Evolutionary conservation across 164 flowering plant species (phyloP).

Genomic region (Liquidambar formosana): DNA sequence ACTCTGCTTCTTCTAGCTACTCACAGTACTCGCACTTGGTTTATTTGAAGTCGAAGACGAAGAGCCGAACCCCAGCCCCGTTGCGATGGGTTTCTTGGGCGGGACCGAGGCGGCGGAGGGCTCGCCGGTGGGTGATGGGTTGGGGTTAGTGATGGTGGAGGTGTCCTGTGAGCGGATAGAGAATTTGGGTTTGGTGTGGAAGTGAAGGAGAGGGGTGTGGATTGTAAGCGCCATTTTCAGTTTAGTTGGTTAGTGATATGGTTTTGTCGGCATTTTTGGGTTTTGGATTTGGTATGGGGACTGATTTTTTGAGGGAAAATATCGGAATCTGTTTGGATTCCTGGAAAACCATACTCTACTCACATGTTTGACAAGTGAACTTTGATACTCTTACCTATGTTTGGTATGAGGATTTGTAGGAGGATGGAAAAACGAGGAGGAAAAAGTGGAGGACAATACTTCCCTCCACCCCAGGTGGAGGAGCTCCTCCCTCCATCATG

Average conservation of each 20-base stretch:
- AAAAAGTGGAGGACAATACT: too few species aligned
- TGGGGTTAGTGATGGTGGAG: slow-evolving; percentile 8
- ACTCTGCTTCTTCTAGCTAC: slow-evolving; percentile 36
- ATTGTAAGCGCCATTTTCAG: slow-evolving; percentile 57
- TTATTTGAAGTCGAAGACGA: slow-evolving; percentile 26
- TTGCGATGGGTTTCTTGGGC: slow-evolving; percentile 27
- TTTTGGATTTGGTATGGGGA: too few species aligned
- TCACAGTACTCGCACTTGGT: slow-evolving; percentile 1
- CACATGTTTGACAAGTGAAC: too few species aligned
- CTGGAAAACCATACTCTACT: too few species aligned
- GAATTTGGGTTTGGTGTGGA: slow-evolving; percentile 27
- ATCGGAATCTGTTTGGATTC: too few species aligned
- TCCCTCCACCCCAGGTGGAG: too few species aligned
- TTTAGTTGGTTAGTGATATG: slow-evolving; percentile 22
- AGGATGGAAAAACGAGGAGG: too few species aligned
- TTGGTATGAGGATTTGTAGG: too few species aligned
- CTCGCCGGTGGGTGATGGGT: slow-evolving; percentile 20
- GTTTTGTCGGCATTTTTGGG: neutral
- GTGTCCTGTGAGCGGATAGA: slow-evolving; percentile 29
- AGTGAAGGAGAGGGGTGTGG: slow-evolving; percentile 28
- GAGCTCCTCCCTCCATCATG: too few species aligned
- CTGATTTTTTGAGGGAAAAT: too few species aligned
- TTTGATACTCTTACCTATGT: too few species aligned
- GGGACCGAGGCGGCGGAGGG: slow-evolving; percentile 19
- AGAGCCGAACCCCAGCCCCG: slow-evolving; percentile 63